Evolutionary conservation across 75 land plant species (phyloP), one percentile per base, ranked within the genome.

Genomic region (Picea sitchensis): DNA sequence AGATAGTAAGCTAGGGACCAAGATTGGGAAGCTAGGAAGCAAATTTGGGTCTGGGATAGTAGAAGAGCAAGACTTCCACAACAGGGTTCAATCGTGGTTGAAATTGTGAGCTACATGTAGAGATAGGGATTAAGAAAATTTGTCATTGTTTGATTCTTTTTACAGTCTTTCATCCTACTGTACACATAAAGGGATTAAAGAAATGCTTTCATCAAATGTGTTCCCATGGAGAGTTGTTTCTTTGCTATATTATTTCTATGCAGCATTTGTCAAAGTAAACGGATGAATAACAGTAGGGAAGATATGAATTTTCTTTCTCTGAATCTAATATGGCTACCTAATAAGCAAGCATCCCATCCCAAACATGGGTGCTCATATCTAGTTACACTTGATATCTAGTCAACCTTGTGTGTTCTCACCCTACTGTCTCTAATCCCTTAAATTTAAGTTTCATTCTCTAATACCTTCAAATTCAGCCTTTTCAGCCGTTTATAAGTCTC

Each of bases 141-240:
- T 71, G 73, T 71, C 73, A 71, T 71, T 71, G 73, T 71, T 71
- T 71, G 54, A 71, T 71, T 71, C 73, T 71, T 71, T 51, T 71
- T 71, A 67, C 38, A 67, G 71, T 34, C 69, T 67, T 67, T 51
- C 71, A 34, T 67, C 71, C 36, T 67, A 34, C 73, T 71, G 73
- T 71, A 71, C 26, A 71, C 73, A 15, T 71, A 67, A 41, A 38
- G 44, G 44, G 51, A 71, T 71, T 71, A 71, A 20, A 41, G 38
- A 41, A 71, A 71, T 44, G 54, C 51, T 71, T 71, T 67, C 21
- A 71, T 20, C 3, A 44, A 71, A 44, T 71, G 23, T 67, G 38
- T 41, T 44, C 23, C 3, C 41, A 44, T 38, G 38, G 47, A 36
- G 23, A 71, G 44, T 38, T 71, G 73, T 54, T 71, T 21, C 1